Base-by-base conservation (phyloP, 2,329 filamentous ascomycete genomes). In the Paracorniculantispora psalliotae region DNA sequence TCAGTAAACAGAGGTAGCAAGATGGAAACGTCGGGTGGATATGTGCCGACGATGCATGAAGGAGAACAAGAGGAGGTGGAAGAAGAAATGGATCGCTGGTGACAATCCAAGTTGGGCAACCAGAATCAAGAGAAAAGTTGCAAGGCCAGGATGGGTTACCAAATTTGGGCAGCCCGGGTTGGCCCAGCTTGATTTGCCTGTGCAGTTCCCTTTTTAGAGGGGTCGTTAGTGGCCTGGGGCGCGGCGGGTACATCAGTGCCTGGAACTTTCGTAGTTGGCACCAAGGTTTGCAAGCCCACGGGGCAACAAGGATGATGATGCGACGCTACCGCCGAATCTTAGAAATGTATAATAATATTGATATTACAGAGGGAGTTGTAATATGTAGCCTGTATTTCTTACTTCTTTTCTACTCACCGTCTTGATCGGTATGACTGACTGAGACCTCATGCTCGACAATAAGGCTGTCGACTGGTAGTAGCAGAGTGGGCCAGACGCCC, bases 81-180 rank as follows among this genome's bases (percentile, higher is more conserved):
- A 30, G 48, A 25, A 19, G 37, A 35, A 26, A n/a, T n/a, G n/a
- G 49, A 33, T 44, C 26, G 41, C 25, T 23, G 28, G 52, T 46
- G 52, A 47, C 30, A 30, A 37, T 44, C 9, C 15, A n/a, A 39
- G 37, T 43, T 41, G 50, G 50, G 52, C 21, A 56, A 56, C 52
- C 19, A 30, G 28, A 46, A 56, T 33, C 28, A 35, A 47, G 50
- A 46, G 19, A 21, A 47, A 37, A 56, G 53, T 37, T 37, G 28
- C n/a, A n/a, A n/a, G n/a, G n/a, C 39, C 33, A 21, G 21, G 26
- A 35, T 35, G 50, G 33, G 46, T n/a, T 41, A n/a, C 41, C 39
- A 46, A 56, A 28, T 35, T 17, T 41, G 41, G 52, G 25, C 50
- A 28, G 35, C 21, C 49, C 37, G 30, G 30, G 30, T 33, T 33